phyloP scores from a whole-genome alignment of 2,329 filamentous ascomycete species.

The Dactylonectria macrodidyma region DNA sequence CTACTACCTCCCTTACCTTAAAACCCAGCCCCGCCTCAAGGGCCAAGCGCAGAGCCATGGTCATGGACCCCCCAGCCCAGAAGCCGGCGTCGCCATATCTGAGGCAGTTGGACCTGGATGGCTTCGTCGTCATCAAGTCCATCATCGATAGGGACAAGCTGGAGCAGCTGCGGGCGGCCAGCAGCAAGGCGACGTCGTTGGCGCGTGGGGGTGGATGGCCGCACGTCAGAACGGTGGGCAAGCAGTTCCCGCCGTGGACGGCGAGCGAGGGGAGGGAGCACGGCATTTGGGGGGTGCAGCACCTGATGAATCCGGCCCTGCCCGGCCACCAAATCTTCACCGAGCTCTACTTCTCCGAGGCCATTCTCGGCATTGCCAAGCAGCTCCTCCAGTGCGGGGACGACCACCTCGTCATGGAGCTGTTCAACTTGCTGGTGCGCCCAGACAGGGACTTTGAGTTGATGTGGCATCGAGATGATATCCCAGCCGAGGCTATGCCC shows the following conservation, averaged over 20 bases:
- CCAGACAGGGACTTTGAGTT: conserved; percentile 81
- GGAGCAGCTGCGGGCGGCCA: conserved; percentile 71
- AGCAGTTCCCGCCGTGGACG: conserved; percentile 92
- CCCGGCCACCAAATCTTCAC: conserved; percentile 74
- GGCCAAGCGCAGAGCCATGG: conserved; percentile 19
- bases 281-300: conserved; percentile 93
- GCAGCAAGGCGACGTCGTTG: conserved; percentile 68
- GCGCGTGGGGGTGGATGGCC: conserved; percentile 84
- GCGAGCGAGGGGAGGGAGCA: conserved; percentile 65
- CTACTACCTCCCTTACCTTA: conserved; percentile 5
- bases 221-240: conserved; percentile 85
- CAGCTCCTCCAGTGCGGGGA: conserved; percentile 72
- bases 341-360: conserved; percentile 78
- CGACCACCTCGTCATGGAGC: conserved; percentile 84
- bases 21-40: background rate
- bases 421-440: conserved; percentile 88
- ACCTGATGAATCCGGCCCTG: conserved; percentile 83
- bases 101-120: conserved; percentile 75
- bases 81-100: conserved; percentile 45
- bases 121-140: conserved; percentile 81
- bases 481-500: conserved; percentile 74
- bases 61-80: conserved; percentile 14
- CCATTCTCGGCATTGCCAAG: conserved; percentile 74
- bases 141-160: conserved; percentile 73
- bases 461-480: conserved; percentile 89